These are phyloP conservation scores for Linderniella brevidens DNA, from an alignment of 257 asterid genomes.

Conservation along the genomic window DNA sequence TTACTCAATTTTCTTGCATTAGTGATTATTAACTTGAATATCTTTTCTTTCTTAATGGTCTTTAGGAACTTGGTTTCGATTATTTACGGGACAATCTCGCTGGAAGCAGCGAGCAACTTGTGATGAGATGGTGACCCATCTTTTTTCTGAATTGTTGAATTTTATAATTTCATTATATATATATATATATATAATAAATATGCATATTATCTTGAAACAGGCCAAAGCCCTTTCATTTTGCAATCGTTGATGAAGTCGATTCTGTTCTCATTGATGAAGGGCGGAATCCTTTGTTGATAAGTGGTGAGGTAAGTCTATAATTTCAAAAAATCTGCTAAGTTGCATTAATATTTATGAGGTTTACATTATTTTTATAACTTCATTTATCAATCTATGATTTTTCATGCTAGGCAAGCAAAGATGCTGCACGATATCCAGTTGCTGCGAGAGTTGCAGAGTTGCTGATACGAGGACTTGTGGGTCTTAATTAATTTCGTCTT, in stretches of 20 bases:
- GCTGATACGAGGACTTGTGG: constrained; percentile 56
- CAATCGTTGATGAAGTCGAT: constrained; percentile 95
- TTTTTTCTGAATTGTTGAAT: constrained; percentile 9
- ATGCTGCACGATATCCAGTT: constrained; percentile 90
- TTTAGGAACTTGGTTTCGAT: constrained; percentile 95
- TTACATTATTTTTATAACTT: no score
- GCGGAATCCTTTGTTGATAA: constrained; percentile 85
- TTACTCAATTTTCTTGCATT: no score
- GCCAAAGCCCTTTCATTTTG: constrained; percentile 97
- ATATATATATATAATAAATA: constrained; percentile 4
- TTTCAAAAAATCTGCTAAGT: no score
- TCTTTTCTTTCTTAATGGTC: constrained; percentile 11
- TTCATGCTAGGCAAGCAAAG: constrained; percentile 44
- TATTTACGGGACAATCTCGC: constrained; percentile 88
- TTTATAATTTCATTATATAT: constrained; percentile 6
- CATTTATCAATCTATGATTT: neutral
- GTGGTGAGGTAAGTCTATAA: constrained; percentile 56
- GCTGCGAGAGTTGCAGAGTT: constrained; percentile 90
- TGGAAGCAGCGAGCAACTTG: constrained; percentile 58
- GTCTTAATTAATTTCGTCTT: constrained; percentile 15
- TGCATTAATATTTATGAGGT: no score
- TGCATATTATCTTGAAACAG: constrained; percentile 27
- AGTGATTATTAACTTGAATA: neutral
- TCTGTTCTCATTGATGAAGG: constrained; percentile 98
- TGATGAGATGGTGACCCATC: constrained; percentile 81